These are phyloP conservation scores for Pseudozyma pruni DNA, from an alignment of 1,284 basidiomycete genomes.

Conservation along the genomic window DNA sequence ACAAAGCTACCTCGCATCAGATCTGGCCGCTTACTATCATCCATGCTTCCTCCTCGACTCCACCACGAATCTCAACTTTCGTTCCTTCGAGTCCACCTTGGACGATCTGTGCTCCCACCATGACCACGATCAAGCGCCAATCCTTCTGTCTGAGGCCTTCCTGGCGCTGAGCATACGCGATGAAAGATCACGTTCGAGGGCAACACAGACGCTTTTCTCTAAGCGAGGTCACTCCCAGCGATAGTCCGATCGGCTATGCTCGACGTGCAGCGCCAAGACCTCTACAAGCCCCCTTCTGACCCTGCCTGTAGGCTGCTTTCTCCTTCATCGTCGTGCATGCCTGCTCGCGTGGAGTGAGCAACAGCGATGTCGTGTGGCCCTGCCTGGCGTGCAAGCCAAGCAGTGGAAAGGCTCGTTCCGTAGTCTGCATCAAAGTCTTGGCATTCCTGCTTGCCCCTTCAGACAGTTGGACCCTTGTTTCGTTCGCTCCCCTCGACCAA, in stretches of 20 bases:
- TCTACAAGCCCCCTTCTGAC: too few species aligned
- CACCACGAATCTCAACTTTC: too few species aligned
- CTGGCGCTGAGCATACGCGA: too few species aligned
- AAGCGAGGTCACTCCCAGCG: slow-evolving; percentile 2
- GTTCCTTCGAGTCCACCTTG: too few species aligned
- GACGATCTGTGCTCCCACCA: too few species aligned
- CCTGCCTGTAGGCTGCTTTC: slow-evolving; percentile 3
- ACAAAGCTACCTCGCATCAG: too few species aligned
- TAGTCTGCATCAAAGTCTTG: slow-evolving; percentile 18
- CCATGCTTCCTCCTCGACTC: too few species aligned
- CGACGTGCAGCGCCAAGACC: slow-evolving; percentile 35
- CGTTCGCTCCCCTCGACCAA: not conserved
- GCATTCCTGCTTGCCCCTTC: not conserved
- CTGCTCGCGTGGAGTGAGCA: slow-evolving; percentile 4
- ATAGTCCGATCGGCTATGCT: slow-evolving; percentile 19
- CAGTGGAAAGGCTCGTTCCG: slow-evolving; percentile 26
- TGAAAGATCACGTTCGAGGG: too few species aligned
- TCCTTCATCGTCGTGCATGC: not conserved
- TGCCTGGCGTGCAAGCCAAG: slow-evolving; percentile 2
- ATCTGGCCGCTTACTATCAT: too few species aligned
- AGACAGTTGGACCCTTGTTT: slow-evolving; percentile 15
- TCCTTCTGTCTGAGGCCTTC: too few species aligned
- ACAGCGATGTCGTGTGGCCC: slow-evolving; percentile 22
- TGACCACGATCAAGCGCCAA: too few species aligned
- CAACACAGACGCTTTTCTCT: not conserved